phyloP scores from a whole-genome alignment of 495 filamentous ascomycete genomes.

The Penicillium goetzii region DNA sequence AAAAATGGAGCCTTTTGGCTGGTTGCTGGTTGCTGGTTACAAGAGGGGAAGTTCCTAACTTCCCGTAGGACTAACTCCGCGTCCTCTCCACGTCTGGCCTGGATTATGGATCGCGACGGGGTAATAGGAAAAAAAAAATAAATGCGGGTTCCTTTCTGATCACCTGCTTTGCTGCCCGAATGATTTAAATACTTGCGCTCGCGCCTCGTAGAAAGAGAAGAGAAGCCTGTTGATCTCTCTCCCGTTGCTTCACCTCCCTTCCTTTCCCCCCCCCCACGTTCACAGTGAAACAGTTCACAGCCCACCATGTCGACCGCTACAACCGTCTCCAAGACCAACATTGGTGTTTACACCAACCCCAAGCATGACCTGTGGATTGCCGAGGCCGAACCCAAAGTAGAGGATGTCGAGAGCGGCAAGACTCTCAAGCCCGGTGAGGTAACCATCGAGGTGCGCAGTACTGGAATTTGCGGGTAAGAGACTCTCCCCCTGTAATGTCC shows the following conservation, averaged over 20 bases:
- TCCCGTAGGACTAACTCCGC: slow-evolving; percentile 3
- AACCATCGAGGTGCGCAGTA: slow-evolving; percentile 81
- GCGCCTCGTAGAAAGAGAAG: neutral
- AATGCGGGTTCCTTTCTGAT: slow-evolving; percentile 11
- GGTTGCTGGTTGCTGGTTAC: neutral
- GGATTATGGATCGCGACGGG: slow-evolving; percentile 6
- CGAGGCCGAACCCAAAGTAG: slow-evolving; percentile 72
- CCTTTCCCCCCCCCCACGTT: slow-evolving; percentile 4
- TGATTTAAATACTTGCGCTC: slow-evolving; percentile 15
- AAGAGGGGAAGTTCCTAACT: neutral
- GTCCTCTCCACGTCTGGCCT: slow-evolving; percentile 12
- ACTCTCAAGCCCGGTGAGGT: slow-evolving; percentile 79
- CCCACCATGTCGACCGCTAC: slow-evolving; percentile 43
- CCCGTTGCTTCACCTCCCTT: slow-evolving; percentile 10
- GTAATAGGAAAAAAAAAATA: neutral
- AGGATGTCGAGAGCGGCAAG: slow-evolving; percentile 71
- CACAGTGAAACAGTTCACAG: slow-evolving; percentile 4
- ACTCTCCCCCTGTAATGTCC: neutral
- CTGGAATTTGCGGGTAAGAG: slow-evolving; percentile 86
- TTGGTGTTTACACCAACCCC: slow-evolving; percentile 94
- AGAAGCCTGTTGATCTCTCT: slow-evolving; percentile 10
- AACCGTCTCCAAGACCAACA: slow-evolving; percentile 73
- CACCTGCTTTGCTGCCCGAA: slow-evolving; percentile 15
- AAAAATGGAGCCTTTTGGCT: neutral
- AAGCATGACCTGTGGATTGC: slow-evolving; percentile 89